phyloP scores from a whole-genome alignment of 306 rosid species.

The Albizia julibrissin region DNA sequence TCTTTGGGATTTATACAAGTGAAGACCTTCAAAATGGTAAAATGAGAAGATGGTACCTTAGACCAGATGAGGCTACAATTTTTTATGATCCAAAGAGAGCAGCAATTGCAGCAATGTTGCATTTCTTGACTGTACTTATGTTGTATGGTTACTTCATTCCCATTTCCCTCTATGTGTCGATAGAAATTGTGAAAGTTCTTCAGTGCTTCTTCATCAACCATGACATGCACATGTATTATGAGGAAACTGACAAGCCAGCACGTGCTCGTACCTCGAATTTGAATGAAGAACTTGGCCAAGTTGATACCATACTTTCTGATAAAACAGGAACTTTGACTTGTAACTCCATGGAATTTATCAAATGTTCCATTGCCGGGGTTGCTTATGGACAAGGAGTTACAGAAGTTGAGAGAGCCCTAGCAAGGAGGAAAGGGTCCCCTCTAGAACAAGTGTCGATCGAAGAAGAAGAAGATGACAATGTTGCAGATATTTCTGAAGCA shows the following conservation, averaged over 20 bases:
- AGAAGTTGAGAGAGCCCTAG: constrained; percentile 94
- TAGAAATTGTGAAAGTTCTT: constrained; percentile 95
- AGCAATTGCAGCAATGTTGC: constrained; percentile 71
- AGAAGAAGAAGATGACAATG: constrained; percentile 39
- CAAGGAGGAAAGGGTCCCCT: constrained; percentile 53
- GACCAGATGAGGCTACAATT: constrained; percentile 68
- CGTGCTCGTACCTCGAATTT: constrained; percentile 90
- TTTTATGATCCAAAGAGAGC: constrained; percentile 71
- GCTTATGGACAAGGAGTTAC: constrained; percentile 83
- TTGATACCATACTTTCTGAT: constrained; percentile 93
- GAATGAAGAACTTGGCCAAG: constrained; percentile 99
- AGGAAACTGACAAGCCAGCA: constrained; percentile 89
- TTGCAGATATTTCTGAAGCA: constrained; percentile 40
- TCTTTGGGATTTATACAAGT: constrained; percentile 68
- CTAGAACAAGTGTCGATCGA: constrained; percentile 27
- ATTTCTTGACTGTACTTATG: constrained; percentile 84
- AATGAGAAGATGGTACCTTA: constrained; percentile 91
- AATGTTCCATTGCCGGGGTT: constrained; percentile 91
- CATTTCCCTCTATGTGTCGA: constrained; percentile 91
- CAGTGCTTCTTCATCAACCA: constrained; percentile 89
- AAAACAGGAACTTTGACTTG: constrained; percentile 98
- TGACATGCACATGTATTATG: constrained; percentile 80
- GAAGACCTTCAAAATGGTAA: constrained; percentile 62
- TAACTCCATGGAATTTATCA: constrained; percentile 97
- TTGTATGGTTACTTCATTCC: constrained; percentile 91